A percentile compares a stretch with the other conserved stretches of the same genome.
Conservation (phyloP, 148 eudicot species). For the Rhododendron kiyosumense region DNA sequence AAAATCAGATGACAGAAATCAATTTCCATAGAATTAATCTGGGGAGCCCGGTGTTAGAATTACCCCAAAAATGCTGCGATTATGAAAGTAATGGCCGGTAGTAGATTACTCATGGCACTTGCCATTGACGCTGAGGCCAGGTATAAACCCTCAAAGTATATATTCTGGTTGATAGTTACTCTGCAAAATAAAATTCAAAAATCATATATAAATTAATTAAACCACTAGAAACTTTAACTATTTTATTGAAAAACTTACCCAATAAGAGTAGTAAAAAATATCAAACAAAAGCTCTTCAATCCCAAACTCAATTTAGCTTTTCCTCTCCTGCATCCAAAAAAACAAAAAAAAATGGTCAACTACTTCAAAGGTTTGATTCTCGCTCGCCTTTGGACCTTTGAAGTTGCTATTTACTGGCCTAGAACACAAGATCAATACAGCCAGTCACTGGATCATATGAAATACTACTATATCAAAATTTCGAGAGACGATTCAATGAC, state of each 20-base stretch:
- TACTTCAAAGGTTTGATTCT: no score
- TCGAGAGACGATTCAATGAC: background rate
- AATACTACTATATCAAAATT: background rate
- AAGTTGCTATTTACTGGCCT: background rate
- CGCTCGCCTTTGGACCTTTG: background rate
- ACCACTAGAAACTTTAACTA: background rate
- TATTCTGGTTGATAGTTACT: conserved; percentile 51
- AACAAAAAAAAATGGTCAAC: background rate
- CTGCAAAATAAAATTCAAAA: conserved; percentile 22
- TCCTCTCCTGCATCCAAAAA: conserved; percentile 30
- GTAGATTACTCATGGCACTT: conserved; percentile 58
- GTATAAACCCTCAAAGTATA: conserved; percentile 62
- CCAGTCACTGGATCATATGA: background rate
- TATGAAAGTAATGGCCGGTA: conserved; percentile 74
- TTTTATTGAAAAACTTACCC: conserved; percentile 36
- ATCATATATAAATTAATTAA: background rate
- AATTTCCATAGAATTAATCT: background rate
- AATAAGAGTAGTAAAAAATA: conserved; percentile 55
- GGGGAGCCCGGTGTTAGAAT: background rate
- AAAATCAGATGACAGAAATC: background rate
- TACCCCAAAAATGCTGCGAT: conserved; percentile 60
- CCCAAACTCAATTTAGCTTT: conserved; percentile 28
- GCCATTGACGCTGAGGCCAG: conserved; percentile 69
- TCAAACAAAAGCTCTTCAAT: conserved; percentile 53
- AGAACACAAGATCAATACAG: no score